Conservation (phyloP, 257 asterid species). For the Cinchona pubescens region DNA sequence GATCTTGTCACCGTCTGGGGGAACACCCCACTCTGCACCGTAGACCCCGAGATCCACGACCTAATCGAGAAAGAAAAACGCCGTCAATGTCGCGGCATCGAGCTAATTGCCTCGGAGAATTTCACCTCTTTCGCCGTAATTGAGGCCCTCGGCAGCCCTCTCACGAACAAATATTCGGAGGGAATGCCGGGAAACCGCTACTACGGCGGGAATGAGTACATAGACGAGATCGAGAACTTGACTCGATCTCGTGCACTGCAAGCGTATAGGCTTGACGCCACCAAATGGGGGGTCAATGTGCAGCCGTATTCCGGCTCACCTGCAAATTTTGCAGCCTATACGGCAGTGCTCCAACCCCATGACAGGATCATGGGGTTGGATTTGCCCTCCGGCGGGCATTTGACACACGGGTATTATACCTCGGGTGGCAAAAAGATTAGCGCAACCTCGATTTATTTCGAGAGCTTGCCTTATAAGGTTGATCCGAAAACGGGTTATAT, state of each 20-base stretch:
- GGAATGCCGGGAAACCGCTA: constrained; percentile 51
- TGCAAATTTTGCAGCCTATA: constrained; percentile 45
- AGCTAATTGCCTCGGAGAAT: constrained; percentile 49
- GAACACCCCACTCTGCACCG: constrained; percentile 32
- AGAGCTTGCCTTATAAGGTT: constrained; percentile 47
- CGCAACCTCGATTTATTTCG: constrained; percentile 43
- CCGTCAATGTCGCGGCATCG: constrained; percentile 49
- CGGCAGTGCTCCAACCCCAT: constrained; percentile 44
- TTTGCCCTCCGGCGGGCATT: constrained; percentile 47
- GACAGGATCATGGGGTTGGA: constrained; percentile 50
- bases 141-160: constrained; percentile 41
- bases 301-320: constrained; percentile 47
- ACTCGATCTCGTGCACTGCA: constrained; percentile 40
- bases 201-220: constrained; percentile 47
- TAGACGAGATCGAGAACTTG: constrained; percentile 43
- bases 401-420: constrained; percentile 46
- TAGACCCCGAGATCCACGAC: constrained; percentile 47
- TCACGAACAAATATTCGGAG: constrained; percentile 47
- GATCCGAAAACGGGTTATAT: constrained; percentile 30
- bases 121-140: constrained; percentile 52
- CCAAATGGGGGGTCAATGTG: constrained; percentile 52
- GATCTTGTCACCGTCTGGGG: constrained; percentile 49
- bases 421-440: constrained; percentile 46
- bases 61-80: constrained; percentile 47
- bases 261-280: constrained; percentile 44